Conservation (phyloP, 106 monocot genomes). For the Dactylorhiza incarnata region DNA sequence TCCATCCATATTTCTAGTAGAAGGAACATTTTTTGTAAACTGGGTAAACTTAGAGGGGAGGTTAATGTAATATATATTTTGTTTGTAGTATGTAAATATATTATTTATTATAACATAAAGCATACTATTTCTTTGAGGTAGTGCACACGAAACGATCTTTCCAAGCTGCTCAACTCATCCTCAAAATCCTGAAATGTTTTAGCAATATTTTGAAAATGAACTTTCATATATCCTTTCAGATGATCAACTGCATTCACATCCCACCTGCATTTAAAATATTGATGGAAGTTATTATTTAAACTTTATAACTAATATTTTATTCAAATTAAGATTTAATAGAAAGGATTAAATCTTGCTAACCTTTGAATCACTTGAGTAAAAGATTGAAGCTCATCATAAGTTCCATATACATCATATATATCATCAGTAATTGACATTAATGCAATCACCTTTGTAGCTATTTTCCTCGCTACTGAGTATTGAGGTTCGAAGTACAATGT, state of each 20-base stretch:
- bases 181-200: conserved; percentile 4
- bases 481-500: conserved; percentile 10
- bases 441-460: conserved; percentile 8
- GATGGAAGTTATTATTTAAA: too few species aligned
- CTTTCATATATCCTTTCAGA: conserved; percentile 7
- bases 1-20: too few species aligned
- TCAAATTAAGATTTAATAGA: neutral
- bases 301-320: neutral
- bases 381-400: conserved; percentile 10
- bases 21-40: too few species aligned
- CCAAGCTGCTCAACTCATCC: conserved; percentile 4
- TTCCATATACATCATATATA: conserved; percentile 13
- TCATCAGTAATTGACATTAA: neutral
- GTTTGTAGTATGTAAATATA: too few species aligned
- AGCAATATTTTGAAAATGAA: neutral
- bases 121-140: conserved; percentile 15
- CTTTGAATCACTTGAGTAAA: conserved; percentile 17
- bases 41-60: too few species aligned
- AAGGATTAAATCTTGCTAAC: neutral
- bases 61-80: too few species aligned
- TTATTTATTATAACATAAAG: too few species aligned
- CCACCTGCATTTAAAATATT: conserved; percentile 15
- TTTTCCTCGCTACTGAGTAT: conserved; percentile 1
- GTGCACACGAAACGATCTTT: neutral
- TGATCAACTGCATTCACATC: conserved; percentile 4